Conservation (phyloP, 352 stramenopile genomes). For the Blastocystis hominis region DNA sequence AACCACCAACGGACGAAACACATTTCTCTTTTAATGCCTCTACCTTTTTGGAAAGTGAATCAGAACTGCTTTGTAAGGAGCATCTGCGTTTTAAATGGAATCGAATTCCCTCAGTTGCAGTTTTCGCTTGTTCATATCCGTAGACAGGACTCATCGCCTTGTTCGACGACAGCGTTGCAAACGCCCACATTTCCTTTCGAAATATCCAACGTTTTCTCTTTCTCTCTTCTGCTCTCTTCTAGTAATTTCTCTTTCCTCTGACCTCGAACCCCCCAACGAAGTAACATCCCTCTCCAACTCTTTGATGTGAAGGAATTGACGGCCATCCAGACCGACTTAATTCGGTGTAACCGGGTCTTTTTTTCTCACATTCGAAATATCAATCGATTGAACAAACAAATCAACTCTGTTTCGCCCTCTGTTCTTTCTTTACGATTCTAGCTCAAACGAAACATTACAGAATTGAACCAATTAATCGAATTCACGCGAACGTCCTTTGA, state of each 20-base stretch:
- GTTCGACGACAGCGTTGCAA: not conserved
- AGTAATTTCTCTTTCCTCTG: not conserved
- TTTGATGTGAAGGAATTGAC: constrained; percentile 1
- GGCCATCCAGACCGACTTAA: not conserved
- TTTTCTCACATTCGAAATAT: not conserved
- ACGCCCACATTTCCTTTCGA: not conserved
- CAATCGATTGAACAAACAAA: not conserved
- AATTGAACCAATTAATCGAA: constrained; percentile 28
- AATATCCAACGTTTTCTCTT: not conserved
- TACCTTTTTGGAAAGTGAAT: not conserved
- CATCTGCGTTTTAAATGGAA: constrained; percentile 6
- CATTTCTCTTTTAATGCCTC: not conserved
- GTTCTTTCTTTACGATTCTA: not conserved
- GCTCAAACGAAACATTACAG: constrained; percentile 23
- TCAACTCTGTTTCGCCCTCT: not conserved
- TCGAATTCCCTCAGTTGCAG: not conserved
- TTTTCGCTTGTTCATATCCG: not conserved
- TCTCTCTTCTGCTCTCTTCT: not conserved
- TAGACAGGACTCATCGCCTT: not conserved
- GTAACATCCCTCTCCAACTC: not conserved
- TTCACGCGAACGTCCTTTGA: constrained; percentile 15
- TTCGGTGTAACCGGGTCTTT: constrained; percentile 13
- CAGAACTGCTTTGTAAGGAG: not conserved
- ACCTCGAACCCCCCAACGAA: not conserved
- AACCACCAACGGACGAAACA: not conserved